Conservation (phyloP, 257 asterid species). For the Buddleja alternifolia region DNA sequence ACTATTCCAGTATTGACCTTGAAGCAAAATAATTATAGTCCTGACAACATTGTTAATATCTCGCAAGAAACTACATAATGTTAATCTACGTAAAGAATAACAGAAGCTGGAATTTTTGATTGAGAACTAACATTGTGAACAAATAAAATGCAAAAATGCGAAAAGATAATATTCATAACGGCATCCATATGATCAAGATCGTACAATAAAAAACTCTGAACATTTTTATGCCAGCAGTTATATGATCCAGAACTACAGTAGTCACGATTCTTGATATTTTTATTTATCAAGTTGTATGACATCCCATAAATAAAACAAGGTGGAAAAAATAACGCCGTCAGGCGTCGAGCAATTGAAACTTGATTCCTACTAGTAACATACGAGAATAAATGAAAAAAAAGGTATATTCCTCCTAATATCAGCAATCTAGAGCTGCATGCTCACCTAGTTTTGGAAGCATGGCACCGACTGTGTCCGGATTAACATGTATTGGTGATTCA, state of each 20-base stretch:
- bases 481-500: slow-evolving; percentile 73
- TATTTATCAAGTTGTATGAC: slow-evolving; percentile 15
- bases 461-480: slow-evolving; percentile 88
- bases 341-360: slow-evolving; percentile 1
- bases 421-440: slow-evolving; percentile 20
- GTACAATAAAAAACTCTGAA: too few species aligned
- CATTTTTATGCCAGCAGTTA: too few species aligned
- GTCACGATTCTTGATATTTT: not conserved
- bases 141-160: not conserved
- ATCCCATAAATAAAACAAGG: not conserved
- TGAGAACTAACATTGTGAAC: not conserved
- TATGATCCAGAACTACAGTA: not conserved
- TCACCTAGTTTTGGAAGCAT: slow-evolving; percentile 97
- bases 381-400: slow-evolving; percentile 13
- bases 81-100: not conserved
- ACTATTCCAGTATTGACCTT: not conserved
- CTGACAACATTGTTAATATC: not conserved
- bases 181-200: too few species aligned
- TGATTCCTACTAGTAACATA: slow-evolving; percentile 1
- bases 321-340: slow-evolving; percentile 1
- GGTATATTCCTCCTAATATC: not conserved
- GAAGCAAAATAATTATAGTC: slow-evolving; percentile 5
- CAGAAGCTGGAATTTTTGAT: not conserved
- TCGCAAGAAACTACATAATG: not conserved
- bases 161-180: too few species aligned